Base-by-base conservation (phyloP, 352 stramenopile genomes). In the Halophytophthora batemanensis region DNA sequence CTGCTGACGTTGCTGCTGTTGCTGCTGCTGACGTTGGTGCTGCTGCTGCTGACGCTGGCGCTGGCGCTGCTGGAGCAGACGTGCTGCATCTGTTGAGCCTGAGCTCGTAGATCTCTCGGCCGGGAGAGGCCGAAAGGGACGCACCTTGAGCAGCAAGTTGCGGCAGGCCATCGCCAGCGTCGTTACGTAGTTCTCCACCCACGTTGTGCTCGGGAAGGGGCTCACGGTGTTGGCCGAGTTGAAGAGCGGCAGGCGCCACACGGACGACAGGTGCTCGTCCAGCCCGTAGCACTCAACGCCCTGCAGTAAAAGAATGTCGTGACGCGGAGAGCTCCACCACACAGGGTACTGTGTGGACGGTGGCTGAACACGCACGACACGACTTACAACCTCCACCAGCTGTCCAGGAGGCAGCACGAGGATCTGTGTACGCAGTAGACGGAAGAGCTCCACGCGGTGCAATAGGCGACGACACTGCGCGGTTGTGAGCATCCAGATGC, bases 211-310 rank as follows among this genome's bases (percentile, higher is more conserved):
- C 7, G 85, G 85, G 51, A 87, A 90, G 3, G 41, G 25, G 12
- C 22, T 57, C 2, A 22, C 46, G 18, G 57, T 56, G 39, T 82
- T 92, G 3, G 63, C 53, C 3, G 54, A 50, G 13, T 62, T 72
- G 45, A 95, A 92, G 22, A 79, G 43, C 34, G 69, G 73, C 2
- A 92, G 56, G 36, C 76, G 69, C 85, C 85, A 95, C 23, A 94
- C 74, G 8, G 81, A 53, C 5, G 41, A 43, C 11, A 94, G 37
- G 39, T 86, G 69, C 33, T 90, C 69, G 45, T 93, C 85, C 31
- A 95, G 57, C 10, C 85, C 85, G 53, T 86, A 90, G 53, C 74
- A 89, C 49, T 94, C 85, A 17, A 94, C 76, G 38, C 77, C 83
- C 58, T 93, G 85, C 28, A 93, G 61, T 46, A 95, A 60, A 49